Base-by-base conservation (phyloP, 2,329 filamentous ascomycete genomes). In the Chalaropsis thielavioides region DNA sequence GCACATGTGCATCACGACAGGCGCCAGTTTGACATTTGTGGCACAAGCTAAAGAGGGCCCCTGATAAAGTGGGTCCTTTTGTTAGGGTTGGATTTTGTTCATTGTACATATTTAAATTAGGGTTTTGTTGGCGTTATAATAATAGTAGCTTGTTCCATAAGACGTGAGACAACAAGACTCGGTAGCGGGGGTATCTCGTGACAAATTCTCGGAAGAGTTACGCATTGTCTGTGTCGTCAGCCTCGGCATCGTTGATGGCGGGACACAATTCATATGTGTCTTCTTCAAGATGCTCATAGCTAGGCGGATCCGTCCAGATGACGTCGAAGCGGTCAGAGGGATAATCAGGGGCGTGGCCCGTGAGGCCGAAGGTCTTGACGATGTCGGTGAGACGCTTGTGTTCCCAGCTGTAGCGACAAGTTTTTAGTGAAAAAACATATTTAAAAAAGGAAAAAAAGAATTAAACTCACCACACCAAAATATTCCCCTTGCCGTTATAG, bases 241-340 rank as follows among this genome's bases (percentile, higher is more conserved):
- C 35, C 35, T 64, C 62, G 10, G 24, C 15, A 2, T 35, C 17
- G 54, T 58, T 38, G 17, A 58, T 38, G 13, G 54, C 54, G 24
- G 65, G 65, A 15, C 65, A 66, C n/a, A 41, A 61, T 17, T 66
- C 65, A 10, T 62, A 66, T 3, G 41, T 78, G 31, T 74, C 71
- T 0, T 72, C 69, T 0, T 76, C 77, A 61, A 85, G 78, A 17
- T 72, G 68, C 1, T 69, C 72, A 70, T 83, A 85, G 3, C 78
- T 76, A 1, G 74, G 73, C 2, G 80, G 80, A 68, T 81, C 76
- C 0, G 78, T 82, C 83, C 82, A 85, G 67, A 85, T 84, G 17
- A 83, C 68, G 69, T 85, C 75, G 62, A 75, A 85, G 1, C 74
- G 71, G 66, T 78, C 75, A 67, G 75, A 73, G 0, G 80, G 80